These are phyloP conservation scores for Pythium monospermum DNA, from an alignment of 352 stramenopile genomes.

Conservation along the genomic window DNA sequence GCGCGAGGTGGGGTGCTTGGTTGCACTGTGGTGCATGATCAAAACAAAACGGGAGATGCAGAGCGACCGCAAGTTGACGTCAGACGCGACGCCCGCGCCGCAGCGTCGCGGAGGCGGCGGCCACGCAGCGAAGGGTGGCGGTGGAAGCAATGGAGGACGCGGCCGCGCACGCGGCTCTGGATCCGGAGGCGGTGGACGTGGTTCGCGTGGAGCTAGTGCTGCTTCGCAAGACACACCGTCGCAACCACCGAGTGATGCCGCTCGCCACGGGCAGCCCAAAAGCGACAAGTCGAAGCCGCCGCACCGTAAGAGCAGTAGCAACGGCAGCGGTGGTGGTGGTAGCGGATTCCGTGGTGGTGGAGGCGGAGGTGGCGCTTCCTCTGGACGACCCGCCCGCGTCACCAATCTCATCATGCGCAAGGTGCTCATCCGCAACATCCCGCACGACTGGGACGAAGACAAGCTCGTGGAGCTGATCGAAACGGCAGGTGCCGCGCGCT, in stretches of 20 bases:
- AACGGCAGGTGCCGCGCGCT: slow-evolving; percentile 27
- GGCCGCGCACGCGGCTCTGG: slow-evolving; percentile 3
- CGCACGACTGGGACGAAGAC: slow-evolving; percentile 35
- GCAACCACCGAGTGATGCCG: neutral
- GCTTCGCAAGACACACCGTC: neutral
- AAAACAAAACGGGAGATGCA: too few species aligned
- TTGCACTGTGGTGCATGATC: too few species aligned
- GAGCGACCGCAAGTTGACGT: too few species aligned
- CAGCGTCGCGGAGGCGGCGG: too few species aligned
- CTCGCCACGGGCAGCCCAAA: slow-evolving; percentile 3
- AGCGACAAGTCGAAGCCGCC: neutral
- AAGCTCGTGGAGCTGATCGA: slow-evolving; percentile 33
- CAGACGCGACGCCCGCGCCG: too few species aligned
- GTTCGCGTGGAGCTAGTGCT: neutral
- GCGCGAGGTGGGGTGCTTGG: too few species aligned
- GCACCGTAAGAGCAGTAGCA: slow-evolving; percentile 7
- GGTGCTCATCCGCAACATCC: slow-evolving; percentile 66
- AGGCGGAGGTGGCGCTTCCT: slow-evolving; percentile 10
- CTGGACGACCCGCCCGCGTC: slow-evolving; percentile 29
- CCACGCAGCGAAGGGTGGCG: too few species aligned
- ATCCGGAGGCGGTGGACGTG: neutral
- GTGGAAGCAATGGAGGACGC: slow-evolving; percentile 4
- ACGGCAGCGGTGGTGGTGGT: slow-evolving; percentile 11
- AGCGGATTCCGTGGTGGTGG: slow-evolving; percentile 17
- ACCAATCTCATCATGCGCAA: slow-evolving; percentile 45